Evolutionary conservation across 2,329 filamentous ascomycete species (phyloP).

Genomic region (Cadophora luteo-olivacea): DNA sequence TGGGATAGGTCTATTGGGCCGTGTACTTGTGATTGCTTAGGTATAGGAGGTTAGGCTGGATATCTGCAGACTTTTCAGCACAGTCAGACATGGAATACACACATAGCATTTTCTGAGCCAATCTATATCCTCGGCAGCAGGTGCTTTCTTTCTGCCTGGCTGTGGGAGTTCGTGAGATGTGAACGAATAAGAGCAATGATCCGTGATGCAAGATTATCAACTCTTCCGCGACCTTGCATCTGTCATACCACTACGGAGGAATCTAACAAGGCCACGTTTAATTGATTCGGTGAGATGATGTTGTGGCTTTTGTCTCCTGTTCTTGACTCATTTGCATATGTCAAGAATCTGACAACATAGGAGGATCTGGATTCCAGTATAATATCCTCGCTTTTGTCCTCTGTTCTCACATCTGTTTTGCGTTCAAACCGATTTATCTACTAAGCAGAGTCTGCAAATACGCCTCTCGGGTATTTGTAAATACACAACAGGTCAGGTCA

Average conservation of each 20-base stretch:
- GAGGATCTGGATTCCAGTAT: not conserved
- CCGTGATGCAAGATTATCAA: not conserved
- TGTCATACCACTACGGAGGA: not conserved
- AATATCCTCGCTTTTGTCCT: not conserved
- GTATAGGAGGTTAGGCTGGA: slow-evolving; percentile 12
- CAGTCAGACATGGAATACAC: slow-evolving; percentile 12
- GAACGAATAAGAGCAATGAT: not conserved
- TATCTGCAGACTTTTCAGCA: slow-evolving; percentile 8
- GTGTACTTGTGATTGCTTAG: slow-evolving; percentile 14
- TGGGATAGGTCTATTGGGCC: slow-evolving; percentile 14
- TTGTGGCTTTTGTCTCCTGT: not conserved
- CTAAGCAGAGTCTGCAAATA: not conserved
- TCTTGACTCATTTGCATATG: not conserved
- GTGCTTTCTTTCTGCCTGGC: not conserved
- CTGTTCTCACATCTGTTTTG: not conserved
- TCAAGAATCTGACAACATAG: not conserved
- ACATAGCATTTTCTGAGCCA: slow-evolving; percentile 10
- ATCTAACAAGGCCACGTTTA: not conserved
- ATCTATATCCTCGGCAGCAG: not conserved
- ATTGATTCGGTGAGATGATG: not conserved
- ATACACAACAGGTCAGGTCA: not conserved
- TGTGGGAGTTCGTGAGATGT: not conserved
- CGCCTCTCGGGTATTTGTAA: not conserved
- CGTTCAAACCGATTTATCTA: not conserved
- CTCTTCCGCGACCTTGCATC: not conserved